These are phyloP conservation scores for Mycena citricolor DNA, from an alignment of 1,284 basidiomycete genomes.

Conservation along the genomic window DNA sequence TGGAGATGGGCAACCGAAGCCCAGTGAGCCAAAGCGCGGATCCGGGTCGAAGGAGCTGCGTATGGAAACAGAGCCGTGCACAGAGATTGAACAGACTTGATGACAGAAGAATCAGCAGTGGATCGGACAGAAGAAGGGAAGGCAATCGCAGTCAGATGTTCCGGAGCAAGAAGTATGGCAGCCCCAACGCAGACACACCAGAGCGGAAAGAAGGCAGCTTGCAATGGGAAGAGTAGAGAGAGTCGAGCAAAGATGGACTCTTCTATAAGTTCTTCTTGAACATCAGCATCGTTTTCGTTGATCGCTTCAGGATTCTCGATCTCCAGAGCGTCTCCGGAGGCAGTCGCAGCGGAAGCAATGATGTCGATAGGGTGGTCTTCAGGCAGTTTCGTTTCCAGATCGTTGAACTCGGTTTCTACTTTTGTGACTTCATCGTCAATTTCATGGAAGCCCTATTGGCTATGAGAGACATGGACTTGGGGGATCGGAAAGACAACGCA, in stretches of 20 bases:
- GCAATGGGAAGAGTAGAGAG: constrained; percentile 13
- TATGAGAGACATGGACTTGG: not conserved
- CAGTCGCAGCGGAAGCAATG: too few species aligned
- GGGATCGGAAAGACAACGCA: not conserved
- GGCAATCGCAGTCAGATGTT: constrained; percentile 5
- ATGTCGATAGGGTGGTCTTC: not conserved
- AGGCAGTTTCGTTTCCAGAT: not conserved
- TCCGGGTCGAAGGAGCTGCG: not conserved
- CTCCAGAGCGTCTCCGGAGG: not conserved
- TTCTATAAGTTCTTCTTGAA: not conserved
- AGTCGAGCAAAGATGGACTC: constrained; percentile 1
- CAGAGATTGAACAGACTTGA: not conserved
- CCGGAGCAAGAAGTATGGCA: constrained; percentile 13
- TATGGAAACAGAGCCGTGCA: constrained; percentile 9
- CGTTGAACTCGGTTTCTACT: not conserved
- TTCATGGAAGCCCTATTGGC: not conserved
- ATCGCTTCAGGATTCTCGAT: not conserved
- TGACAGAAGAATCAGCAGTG: not conserved
- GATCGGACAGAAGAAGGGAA: constrained; percentile 11
- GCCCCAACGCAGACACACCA: constrained; percentile 16
- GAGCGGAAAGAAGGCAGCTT: constrained; percentile 15
- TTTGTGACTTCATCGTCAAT: constrained; percentile 11
- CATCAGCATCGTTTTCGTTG: not conserved
- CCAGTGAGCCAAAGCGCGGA: constrained; percentile 20
- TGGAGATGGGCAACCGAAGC: constrained; percentile 19